Evolutionary conservation across 768 basidiomycete genomes (phyloP).

Genomic region (Inosperma sp.): DNA sequence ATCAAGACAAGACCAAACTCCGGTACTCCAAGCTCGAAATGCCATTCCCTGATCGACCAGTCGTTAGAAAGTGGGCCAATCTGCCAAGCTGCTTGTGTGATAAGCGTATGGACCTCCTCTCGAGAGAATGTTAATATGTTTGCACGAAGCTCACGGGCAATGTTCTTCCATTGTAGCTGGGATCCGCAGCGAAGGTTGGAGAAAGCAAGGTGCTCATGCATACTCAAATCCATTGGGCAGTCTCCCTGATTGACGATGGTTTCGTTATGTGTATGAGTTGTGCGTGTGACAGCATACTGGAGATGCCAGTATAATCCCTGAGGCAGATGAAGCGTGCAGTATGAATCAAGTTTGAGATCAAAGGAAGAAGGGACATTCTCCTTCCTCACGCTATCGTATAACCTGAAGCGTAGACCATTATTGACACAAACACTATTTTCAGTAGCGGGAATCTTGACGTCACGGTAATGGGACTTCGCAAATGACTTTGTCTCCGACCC

Average conservation of each 20-base stretch:
- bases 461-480: conserved; percentile 28
- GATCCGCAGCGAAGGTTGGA: conserved; percentile 42
- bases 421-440: conserved; percentile 21
- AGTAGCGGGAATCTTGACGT: conserved; percentile 12
- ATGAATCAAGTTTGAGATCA: conserved; percentile 14
- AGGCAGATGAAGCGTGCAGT: conserved; percentile 31
- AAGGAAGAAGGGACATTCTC: conserved; percentile 16
- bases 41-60: conserved; percentile 30
- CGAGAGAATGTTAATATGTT: conserved; percentile 35
- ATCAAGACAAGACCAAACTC: conserved; percentile 37
- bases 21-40: conserved; percentile 30
- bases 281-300: conserved; percentile 32
- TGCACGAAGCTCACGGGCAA: conserved; percentile 42
- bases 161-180: conserved; percentile 47
- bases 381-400: conserved; percentile 24
- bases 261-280: conserved; percentile 40
- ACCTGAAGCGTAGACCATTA: conserved; percentile 27
- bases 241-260: conserved; percentile 38
- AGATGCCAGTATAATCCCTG: conserved; percentile 29
- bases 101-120: conserved; percentile 37
- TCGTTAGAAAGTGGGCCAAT: conserved; percentile 18
- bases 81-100: conserved; percentile 44
- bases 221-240: conserved; percentile 36
- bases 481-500: conserved; percentile 36
- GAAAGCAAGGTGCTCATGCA: conserved; percentile 46